These are phyloP conservation scores for Senecio squalidus DNA, from an alignment of 140 eudicot species.

Conservation along the genomic window DNA sequence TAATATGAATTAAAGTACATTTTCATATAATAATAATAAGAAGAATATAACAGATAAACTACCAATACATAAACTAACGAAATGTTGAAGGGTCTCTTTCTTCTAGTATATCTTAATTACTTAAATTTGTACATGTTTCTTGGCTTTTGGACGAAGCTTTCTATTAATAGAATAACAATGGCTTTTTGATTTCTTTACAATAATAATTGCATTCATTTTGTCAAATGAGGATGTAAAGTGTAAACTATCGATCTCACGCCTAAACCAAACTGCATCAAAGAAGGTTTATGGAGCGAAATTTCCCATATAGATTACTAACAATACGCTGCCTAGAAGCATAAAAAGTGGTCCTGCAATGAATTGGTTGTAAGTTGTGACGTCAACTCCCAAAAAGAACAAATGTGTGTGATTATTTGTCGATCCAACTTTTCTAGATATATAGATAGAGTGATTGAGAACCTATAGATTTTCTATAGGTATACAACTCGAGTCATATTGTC, in stretches of 20 bases:
- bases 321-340: no score
- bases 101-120: constrained; percentile 11
- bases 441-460: no score
- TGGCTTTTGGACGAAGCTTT: neutral
- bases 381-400: no score
- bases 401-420: no score
- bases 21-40: neutral
- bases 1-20: neutral
- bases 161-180: neutral
- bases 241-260: no score
- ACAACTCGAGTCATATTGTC: no score
- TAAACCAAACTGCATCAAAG: neutral
- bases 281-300: neutral
- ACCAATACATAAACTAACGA: constrained; percentile 11
- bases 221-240: neutral
- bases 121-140: neutral
- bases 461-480: no score
- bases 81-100: constrained; percentile 25
- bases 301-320: no score
- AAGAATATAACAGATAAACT: constrained; percentile 12
- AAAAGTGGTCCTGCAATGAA: no score
- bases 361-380: no score
- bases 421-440: no score
- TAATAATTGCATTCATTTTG: neutral
- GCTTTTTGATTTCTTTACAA: neutral